phyloP scores from a whole-genome alignment of 805 yeast genomes.

The Starmerella stigmatis region DNA sequence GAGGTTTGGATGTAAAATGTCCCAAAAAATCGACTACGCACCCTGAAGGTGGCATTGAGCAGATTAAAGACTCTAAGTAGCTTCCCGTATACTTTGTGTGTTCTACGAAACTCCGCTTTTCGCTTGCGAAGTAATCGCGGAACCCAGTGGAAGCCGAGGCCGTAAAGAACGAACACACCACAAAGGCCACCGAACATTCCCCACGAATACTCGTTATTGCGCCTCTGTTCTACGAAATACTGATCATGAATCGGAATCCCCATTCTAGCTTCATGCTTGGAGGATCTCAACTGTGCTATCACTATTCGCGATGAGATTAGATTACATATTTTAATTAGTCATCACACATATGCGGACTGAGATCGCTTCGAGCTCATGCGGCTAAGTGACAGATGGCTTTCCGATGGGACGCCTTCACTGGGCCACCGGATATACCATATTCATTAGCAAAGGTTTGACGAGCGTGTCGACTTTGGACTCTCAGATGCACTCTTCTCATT shows the following conservation, averaged over 20 bases:
- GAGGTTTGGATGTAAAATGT: neutral
- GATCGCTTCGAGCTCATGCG: too few relatives aligned
- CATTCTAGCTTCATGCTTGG: neutral
- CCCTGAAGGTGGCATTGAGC: neutral
- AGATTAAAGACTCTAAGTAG: neutral
- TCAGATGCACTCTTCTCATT: too few relatives aligned
- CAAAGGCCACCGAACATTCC: constrained; percentile 2
- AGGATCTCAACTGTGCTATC: neutral
- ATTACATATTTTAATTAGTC: too few relatives aligned
- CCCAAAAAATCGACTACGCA: neutral
- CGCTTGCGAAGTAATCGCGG: constrained; percentile 2
- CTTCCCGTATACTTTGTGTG: neutral
- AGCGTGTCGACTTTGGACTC: too few relatives aligned
- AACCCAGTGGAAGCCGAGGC: neutral
- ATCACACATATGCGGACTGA: too few relatives aligned
- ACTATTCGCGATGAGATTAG: too few relatives aligned
- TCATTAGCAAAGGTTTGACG: too few relatives aligned
- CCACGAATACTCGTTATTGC: constrained; percentile 1
- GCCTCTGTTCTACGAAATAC: constrained; percentile 1
- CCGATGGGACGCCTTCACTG: too few relatives aligned
- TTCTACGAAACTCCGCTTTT: neutral
- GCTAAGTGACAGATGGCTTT: too few relatives aligned
- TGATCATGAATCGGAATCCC: neutral
- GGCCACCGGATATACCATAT: too few relatives aligned
- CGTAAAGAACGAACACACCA: neutral